phyloP scores from a whole-genome alignment of 441 rosid species.

The Gossypium gossypioides region DNA sequence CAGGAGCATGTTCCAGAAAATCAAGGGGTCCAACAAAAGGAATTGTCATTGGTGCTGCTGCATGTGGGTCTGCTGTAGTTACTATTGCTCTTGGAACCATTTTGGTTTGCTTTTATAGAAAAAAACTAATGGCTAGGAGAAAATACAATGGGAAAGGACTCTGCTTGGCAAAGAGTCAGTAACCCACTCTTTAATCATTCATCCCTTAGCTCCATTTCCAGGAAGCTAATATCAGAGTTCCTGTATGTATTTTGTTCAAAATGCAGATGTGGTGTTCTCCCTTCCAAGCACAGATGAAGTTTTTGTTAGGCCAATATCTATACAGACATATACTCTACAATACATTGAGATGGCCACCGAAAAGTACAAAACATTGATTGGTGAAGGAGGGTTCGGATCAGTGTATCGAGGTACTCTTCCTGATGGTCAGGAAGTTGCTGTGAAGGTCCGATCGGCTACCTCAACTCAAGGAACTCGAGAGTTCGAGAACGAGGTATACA shows the following conservation, averaged over 20 bases:
- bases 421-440: conserved; percentile 72
- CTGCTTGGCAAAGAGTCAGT: conserved; percentile 44
- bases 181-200: background rate
- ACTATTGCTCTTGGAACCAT: conserved; percentile 29
- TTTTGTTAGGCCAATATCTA: conserved; percentile 34
- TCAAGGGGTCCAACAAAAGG: conserved; percentile 18
- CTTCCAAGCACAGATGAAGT: conserved; percentile 33
- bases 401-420: conserved; percentile 53
- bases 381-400: conserved; percentile 75
- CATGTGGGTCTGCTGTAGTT: conserved; percentile 37
- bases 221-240: background rate
- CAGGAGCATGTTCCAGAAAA: conserved; percentile 26
- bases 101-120: conserved; percentile 24
- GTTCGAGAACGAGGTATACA: conserved; percentile 62
- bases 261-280: conserved; percentile 52
- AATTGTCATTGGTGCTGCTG: conserved; percentile 30
- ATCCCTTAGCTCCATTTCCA: background rate
- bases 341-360: conserved; percentile 44
- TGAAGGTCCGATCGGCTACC: conserved; percentile 67
- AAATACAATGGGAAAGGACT: conserved; percentile 22
- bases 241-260: background rate
- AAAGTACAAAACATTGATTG: conserved; percentile 46
- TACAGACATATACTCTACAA: conserved; percentile 36
- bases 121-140: conserved; percentile 16
- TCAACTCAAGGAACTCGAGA: conserved; percentile 72